Evolutionary conservation across 495 filamentous ascomycete genomes (phyloP).

Genomic region (Aspergillus hancockii): DNA sequence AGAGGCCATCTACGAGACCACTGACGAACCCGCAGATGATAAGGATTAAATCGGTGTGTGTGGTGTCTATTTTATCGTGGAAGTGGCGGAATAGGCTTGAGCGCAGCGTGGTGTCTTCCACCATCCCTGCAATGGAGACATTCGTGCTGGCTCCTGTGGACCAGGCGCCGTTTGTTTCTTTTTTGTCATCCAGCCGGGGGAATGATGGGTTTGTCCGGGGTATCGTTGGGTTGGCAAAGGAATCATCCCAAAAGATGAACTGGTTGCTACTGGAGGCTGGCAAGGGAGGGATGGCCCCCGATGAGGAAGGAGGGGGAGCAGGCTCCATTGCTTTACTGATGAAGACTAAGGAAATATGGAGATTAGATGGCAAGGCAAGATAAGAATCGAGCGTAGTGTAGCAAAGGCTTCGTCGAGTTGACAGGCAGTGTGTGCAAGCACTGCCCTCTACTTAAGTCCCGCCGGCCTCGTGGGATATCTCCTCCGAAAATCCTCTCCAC

Average conservation of each 20-base stretch:
- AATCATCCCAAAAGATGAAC: slow-evolving; percentile 23
- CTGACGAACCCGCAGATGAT: slow-evolving; percentile 41
- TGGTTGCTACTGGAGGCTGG: slow-evolving; percentile 13
- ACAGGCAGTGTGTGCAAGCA: neutral
- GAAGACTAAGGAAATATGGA: neutral
- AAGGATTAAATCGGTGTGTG: slow-evolving; percentile 35
- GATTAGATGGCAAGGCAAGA: neutral
- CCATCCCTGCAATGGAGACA: slow-evolving; percentile 26
- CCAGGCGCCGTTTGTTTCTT: slow-evolving; percentile 24
- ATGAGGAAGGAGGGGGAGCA: slow-evolving; percentile 5
- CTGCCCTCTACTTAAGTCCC: neutral
- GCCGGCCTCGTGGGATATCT: neutral
- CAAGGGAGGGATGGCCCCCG: slow-evolving; percentile 6
- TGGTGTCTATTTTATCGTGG: slow-evolving; percentile 24
- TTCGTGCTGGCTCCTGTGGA: slow-evolving; percentile 28
- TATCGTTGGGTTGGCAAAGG: no score
- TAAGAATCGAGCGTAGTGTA: neutral
- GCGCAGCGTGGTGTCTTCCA: slow-evolving; percentile 17
- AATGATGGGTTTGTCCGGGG: slow-evolving; percentile 10
- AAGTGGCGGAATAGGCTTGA: slow-evolving; percentile 23
- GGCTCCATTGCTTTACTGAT: slow-evolving; percentile 8
- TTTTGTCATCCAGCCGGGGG: slow-evolving; percentile 16
- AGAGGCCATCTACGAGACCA: slow-evolving; percentile 40
- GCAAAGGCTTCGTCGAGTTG: neutral
- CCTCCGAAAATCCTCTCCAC: slow-evolving; percentile 12